Conservation (phyloP, 2,329 filamentous ascomycete species). For the Microsporum canis region DNA sequence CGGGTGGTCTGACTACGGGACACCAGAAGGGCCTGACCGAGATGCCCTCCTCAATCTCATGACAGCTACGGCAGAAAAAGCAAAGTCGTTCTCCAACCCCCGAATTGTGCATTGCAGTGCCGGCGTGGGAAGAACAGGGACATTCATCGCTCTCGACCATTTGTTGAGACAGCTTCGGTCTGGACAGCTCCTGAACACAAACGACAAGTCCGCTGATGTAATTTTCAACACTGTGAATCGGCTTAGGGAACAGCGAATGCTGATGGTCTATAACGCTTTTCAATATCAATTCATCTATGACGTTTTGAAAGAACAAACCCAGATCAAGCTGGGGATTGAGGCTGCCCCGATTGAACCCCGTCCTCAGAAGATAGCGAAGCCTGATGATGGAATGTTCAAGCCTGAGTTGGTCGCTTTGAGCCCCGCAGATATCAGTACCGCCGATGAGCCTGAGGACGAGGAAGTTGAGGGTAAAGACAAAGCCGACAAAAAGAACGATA, state of each 20-base stretch:
- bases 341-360: slow-evolving; percentile 12
- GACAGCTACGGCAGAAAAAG: slow-evolving; percentile 35
- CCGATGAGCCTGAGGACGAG: neutral
- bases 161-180: slow-evolving; percentile 69
- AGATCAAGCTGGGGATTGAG: slow-evolving; percentile 24
- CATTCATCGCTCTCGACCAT: slow-evolving; percentile 93
- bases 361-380: slow-evolving; percentile 9
- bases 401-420: neutral
- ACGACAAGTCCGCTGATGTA: slow-evolving; percentile 48
- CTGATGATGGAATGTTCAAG: neutral
- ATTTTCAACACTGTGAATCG: slow-evolving; percentile 68
- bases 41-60: slow-evolving; percentile 42
- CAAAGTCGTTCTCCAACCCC: slow-evolving; percentile 48
- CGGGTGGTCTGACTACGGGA: slow-evolving; percentile 82
- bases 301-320: slow-evolving; percentile 54
- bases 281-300: slow-evolving; percentile 87
- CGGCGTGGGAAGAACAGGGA: slow-evolving; percentile 85
- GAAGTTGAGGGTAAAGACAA: neutral
- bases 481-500: neutral
- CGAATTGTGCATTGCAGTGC: slow-evolving; percentile 82
- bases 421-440: neutral
- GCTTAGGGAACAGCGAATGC: slow-evolving; percentile 75
- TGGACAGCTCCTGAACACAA: slow-evolving; percentile 49
- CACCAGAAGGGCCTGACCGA: slow-evolving; percentile 51
- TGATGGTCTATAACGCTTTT: slow-evolving; percentile 84